Percentiles rank a stretch among this genome's conserved stretches.
These are phyloP conservation scores for Citrullus colocynthis DNA, from an alignment of 306 rosid genomes.

Conservation along the genomic window DNA sequence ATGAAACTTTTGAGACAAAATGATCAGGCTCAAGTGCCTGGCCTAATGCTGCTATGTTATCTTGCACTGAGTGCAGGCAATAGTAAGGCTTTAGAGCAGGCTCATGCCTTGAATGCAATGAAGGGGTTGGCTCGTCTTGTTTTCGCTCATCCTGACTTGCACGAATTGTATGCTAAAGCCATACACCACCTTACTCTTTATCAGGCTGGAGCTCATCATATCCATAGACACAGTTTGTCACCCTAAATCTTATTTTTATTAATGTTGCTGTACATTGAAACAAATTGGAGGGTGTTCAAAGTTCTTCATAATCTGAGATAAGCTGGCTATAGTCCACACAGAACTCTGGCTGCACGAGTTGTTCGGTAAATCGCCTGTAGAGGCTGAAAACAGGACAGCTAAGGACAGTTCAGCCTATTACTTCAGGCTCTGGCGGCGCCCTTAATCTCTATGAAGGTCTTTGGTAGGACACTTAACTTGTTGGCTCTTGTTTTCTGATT, in stretches of 20 bases:
- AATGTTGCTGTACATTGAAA: background rate
- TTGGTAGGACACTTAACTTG: constrained; percentile 2
- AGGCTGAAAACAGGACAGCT: background rate
- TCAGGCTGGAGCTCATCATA: constrained; percentile 63
- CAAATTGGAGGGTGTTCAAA: background rate
- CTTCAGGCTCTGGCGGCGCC: background rate
- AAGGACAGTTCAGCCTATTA: background rate
- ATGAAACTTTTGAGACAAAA: constrained; percentile 36
- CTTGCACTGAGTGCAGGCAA: constrained; percentile 64
- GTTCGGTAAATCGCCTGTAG: background rate
- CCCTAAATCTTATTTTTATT: constrained; percentile 10
- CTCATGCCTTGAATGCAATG: constrained; percentile 44
- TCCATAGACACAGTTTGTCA: constrained; percentile 41
- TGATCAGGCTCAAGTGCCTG: constrained; percentile 32
- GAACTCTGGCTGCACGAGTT: background rate
- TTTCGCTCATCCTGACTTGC: constrained; percentile 49
- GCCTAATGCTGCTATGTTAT: constrained; percentile 43
- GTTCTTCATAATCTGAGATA: background rate
- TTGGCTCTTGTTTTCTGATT: background rate
- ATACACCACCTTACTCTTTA: constrained; percentile 69
- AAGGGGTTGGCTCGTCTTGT: constrained; percentile 54
- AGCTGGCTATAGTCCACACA: background rate
- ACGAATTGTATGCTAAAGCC: constrained; percentile 43
- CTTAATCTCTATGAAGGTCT: background rate
- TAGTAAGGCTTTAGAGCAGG: constrained; percentile 73